Conservation (phyloP, 345 rosid species). For the Citrus maxima region DNA sequence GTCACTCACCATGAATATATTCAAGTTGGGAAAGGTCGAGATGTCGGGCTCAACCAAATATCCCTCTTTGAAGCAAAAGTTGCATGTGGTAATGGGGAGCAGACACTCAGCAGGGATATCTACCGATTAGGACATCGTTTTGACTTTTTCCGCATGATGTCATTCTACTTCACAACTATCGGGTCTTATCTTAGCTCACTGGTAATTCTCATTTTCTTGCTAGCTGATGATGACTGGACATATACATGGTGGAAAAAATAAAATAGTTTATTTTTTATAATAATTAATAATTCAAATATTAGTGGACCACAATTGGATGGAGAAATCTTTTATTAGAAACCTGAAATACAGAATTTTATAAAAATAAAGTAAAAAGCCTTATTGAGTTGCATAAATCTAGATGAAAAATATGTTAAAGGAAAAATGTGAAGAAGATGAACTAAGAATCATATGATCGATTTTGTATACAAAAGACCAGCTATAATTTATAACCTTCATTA, state of each 20-base stretch:
- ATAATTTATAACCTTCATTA: neutral
- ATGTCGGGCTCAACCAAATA: constrained; percentile 95
- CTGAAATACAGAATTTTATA: neutral
- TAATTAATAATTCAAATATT: neutral
- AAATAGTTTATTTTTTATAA: neutral
- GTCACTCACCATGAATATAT: constrained; percentile 98
- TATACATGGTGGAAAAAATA: neutral
- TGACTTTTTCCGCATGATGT: constrained; percentile 96
- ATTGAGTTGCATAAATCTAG: neutral
- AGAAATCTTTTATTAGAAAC: neutral
- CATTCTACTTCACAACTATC: constrained; percentile 79
- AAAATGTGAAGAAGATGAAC: neutral
- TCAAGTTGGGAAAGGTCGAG: constrained; percentile 99
- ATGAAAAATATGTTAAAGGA: neutral
- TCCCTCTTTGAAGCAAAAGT: constrained; percentile 98
- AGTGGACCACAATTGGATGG: neutral
- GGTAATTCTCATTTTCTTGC: constrained; percentile 47
- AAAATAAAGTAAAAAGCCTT: neutral
- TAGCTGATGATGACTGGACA: constrained; percentile 3
- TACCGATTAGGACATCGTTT: constrained; percentile 95
- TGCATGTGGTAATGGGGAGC: constrained; percentile 98
- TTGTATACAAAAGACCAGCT: neutral
- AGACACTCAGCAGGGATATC: constrained; percentile 86
- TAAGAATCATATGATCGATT: neutral
- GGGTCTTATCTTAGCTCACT: constrained; percentile 88